Evolutionary conservation across 805 yeast species (phyloP), one percentile per base, ranked within the genome.

Genomic region (Yamadazyma paraphyllophila): DNA sequence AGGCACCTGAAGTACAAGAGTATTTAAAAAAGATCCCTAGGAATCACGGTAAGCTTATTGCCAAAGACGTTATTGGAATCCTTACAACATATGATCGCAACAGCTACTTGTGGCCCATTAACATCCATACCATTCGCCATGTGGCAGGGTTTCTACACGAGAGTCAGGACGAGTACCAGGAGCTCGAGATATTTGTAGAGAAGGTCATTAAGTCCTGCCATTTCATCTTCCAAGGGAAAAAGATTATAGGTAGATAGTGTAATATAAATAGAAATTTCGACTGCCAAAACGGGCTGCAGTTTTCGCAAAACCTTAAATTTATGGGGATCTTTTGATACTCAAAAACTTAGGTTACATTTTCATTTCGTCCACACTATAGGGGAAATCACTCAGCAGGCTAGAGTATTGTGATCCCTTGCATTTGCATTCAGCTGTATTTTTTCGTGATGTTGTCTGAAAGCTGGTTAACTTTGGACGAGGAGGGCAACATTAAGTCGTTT

Each of bases 11-110:
- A 20, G 59, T 58, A 1, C 51, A 53, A 38, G 53, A 48, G 11
- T 63, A 65, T 25, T 39, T 57, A 10, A 50, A 48, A 2, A 55
- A 55, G 30, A 63, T 58, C 47, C 63, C 70, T 1, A 43, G 54
- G 2, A 55, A 60, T 26, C 63, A 59, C 44, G 47, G 53, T 7
- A 59, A 59, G 27, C 54, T 57, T 13, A 38, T 66, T 14, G 65
- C 73, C 15, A 59, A 59, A 44, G 74, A 69, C 30, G 56, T 68
- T 7, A 57, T 69, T 31, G 76, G 75, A 2, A 67, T 70, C 26
- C 48, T 70, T 52, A 60, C 59, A 43, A 65, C 73, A 2, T 71
- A 70, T 44, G 71, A 69, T 31, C 44, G 56, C 11, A 69, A 65
- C 47, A 33, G 57, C 31, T 45, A 49, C 26, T 53, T 70, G 26